Evolutionary conservation across 768 basidiomycete species (phyloP).

Genomic region (Rhodotorula paludigena): DNA sequence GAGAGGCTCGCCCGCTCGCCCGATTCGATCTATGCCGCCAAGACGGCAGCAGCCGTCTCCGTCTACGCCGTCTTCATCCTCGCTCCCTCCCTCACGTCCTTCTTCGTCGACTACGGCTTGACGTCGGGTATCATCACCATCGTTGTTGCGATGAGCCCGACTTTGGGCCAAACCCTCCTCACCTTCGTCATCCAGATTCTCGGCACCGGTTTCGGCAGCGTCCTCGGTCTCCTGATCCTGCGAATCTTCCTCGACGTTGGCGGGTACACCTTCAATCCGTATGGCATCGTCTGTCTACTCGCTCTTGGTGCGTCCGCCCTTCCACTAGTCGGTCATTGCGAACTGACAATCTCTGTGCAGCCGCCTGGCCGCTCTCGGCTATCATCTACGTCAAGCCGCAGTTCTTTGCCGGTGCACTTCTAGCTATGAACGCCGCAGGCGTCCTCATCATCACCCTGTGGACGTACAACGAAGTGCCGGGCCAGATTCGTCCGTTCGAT

Average conservation of each 20-base stretch:
- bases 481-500: constrained; percentile 7
- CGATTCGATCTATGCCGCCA: constrained; percentile 17
- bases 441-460: constrained; percentile 14
- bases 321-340: no score
- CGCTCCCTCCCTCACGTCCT: constrained; percentile 6
- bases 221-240: constrained; percentile 31
- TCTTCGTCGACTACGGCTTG: constrained; percentile 31
- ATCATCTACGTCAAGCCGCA: constrained; percentile 35
- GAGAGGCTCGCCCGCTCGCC: constrained; percentile 25
- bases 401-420: constrained; percentile 37
- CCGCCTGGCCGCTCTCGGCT: not conserved
- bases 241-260: constrained; percentile 37
- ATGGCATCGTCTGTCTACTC: constrained; percentile 39
- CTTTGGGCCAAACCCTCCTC: constrained; percentile 18
- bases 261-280: constrained; percentile 37
- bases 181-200: constrained; percentile 28
- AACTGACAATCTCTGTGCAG: not conserved
- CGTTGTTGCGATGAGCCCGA: constrained; percentile 30
- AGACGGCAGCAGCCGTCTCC: constrained; percentile 30
- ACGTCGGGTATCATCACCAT: constrained; percentile 28
- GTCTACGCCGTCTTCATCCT: constrained; percentile 34
- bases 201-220: constrained; percentile 29
- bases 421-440: constrained; percentile 28
- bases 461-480: constrained; percentile 39
- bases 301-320: constrained; percentile 25